A percentile compares a stretch with the other conserved stretches of the same genome.
phyloP scores from a whole-genome alignment of 2,329 filamentous ascomycete species.

The Xylariaceae sp. region DNA sequence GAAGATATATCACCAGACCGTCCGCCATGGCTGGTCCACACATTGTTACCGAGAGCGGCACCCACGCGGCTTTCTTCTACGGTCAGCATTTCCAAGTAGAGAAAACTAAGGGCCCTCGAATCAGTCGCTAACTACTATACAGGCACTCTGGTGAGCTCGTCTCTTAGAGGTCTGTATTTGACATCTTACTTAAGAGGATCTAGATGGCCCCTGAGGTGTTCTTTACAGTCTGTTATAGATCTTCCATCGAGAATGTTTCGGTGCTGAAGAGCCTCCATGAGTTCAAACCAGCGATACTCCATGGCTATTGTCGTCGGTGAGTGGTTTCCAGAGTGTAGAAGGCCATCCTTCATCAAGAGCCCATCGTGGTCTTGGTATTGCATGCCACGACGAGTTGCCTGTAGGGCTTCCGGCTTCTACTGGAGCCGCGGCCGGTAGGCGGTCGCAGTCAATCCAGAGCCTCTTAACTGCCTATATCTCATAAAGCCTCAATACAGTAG shows the following conservation, averaged over 20 bases:
- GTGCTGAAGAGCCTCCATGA: constrained; percentile 48
- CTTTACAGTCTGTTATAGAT: constrained; percentile 74
- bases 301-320: constrained; percentile 61
- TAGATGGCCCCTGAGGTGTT: constrained; percentile 84
- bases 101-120: not conserved
- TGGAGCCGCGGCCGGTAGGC: no score
- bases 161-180: not conserved
- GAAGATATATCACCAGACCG: no score
- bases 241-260: constrained; percentile 42
- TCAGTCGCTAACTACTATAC: constrained; percentile 13
- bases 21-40: constrained; percentile 11
- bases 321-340: constrained; percentile 2
- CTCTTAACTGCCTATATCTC: no score
- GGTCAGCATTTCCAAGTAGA: constrained; percentile 32
- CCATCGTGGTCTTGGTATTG: not conserved
- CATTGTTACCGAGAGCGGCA: constrained; percentile 10
- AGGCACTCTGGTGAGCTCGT: constrained; percentile 34
- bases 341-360: not conserved
- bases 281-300: constrained; percentile 72
- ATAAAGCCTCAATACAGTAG: no score
- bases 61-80: constrained; percentile 52
- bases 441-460: no score
- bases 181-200: constrained; percentile 7
- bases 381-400: no score
- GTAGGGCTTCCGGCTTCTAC: no score